phyloP scores from a whole-genome alignment of 1,284 basidiomycete species.

The Sphaerobolus stellatus region DNA sequence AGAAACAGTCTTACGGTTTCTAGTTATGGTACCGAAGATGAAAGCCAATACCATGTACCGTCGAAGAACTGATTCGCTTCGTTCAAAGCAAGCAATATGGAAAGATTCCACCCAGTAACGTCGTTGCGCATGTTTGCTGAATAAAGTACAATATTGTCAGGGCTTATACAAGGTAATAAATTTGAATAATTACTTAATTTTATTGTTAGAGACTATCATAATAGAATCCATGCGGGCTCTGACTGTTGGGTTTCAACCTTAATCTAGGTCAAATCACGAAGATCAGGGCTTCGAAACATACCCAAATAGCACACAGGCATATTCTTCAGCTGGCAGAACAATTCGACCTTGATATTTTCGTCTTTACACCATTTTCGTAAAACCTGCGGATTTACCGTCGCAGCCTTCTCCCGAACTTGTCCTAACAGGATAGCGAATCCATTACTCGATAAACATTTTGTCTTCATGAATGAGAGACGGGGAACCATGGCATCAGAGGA shows the following conservation, averaged over 20 bases:
- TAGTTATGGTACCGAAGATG: background rate
- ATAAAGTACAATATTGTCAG: background rate
- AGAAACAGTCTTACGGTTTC: background rate
- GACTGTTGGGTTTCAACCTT: no score
- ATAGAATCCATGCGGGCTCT: no score
- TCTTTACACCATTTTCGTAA: slow-evolving; percentile 2
- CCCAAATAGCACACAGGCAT: slow-evolving; percentile 13
- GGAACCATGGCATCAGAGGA: background rate
- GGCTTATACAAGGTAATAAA: background rate
- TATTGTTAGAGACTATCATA: slow-evolving; percentile 10
- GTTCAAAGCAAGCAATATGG: slow-evolving; percentile 9
- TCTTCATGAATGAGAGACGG: background rate
- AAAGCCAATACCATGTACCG: slow-evolving; percentile 3
- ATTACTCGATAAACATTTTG: background rate
- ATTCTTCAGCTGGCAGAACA: slow-evolving; percentile 4
- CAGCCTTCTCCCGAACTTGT: background rate
- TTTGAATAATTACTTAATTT: background rate
- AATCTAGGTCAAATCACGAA: background rate
- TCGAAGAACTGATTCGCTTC: slow-evolving; percentile 7
- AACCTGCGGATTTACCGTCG: background rate
- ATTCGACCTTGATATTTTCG: slow-evolving; percentile 1
- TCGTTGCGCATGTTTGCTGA: slow-evolving; percentile 1
- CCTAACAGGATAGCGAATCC: background rate
- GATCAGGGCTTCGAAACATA: background rate
- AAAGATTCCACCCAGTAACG: slow-evolving; percentile 4